Percentiles rank a stretch among this genome's conserved stretches.
Conservation (phyloP, 345 rosid species). For the Luvunga scandens region DNA sequence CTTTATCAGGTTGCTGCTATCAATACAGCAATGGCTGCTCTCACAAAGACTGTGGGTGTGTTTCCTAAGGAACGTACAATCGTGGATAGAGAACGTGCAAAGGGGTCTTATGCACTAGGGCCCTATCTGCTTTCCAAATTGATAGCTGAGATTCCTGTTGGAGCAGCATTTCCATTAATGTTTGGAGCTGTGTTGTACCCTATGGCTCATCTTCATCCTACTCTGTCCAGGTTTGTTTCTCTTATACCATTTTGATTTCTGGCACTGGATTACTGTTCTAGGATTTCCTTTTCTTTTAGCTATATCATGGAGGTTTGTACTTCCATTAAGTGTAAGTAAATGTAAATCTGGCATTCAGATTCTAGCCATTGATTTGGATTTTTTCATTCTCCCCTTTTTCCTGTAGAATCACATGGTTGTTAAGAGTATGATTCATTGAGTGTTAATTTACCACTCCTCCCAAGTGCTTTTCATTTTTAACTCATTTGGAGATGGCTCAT, state of each 20-base stretch:
- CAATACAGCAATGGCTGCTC: slow-evolving; percentile 99
- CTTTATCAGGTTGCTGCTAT: slow-evolving; percentile 83
- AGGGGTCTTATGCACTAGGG: slow-evolving; percentile 84
- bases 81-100: slow-evolving; percentile 89
- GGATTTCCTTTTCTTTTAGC: slow-evolving; percentile 3
- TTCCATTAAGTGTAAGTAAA: not conserved
- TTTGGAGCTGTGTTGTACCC: slow-evolving; percentile 94
- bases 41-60: slow-evolving; percentile 93
- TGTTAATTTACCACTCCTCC: not conserved
- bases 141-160: slow-evolving; percentile 91
- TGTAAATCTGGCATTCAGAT: not conserved
- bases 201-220: slow-evolving; percentile 92
- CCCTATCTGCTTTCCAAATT: slow-evolving; percentile 92
- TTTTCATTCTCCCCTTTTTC: no score
- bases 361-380: not conserved
- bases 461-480: not conserved
- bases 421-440: not conserved
- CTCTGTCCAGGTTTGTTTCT: slow-evolving; percentile 59
- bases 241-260: slow-evolving; percentile 9
- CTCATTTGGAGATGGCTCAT: not conserved
- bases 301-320: not conserved
- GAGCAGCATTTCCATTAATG: slow-evolving; percentile 93
- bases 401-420: not conserved
- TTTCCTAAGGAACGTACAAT: slow-evolving; percentile 97
- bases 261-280: slow-evolving; percentile 6